Base-by-base conservation (phyloP, 2,329 filamentous ascomycete species). In the Alternaria postmessia region DNA sequence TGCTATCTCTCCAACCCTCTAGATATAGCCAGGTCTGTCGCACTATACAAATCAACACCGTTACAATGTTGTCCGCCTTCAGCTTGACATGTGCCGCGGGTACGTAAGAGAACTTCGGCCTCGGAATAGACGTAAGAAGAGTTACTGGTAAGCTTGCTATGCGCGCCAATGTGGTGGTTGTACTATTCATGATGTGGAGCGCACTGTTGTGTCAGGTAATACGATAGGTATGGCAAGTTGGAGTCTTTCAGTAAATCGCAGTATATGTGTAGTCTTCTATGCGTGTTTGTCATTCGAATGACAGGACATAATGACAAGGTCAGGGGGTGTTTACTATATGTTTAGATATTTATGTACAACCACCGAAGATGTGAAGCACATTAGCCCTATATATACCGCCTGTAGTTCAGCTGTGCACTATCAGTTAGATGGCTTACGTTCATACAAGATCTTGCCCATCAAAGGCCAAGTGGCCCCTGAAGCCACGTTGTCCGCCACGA, bases 61-160 rank as follows among this genome's bases (percentile, higher is more conserved):
- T 61, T 1, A 59, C 65, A 9, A 61, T 58, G 7, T 60, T 56
- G 5, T 69, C 65, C 7, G 66, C 66, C 41, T 70, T 68, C 16
- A 68, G 48, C 7, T 68, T 69, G 2, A 68, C 44, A 14, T 67
- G 65, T 4, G 65, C 43, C 4, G 65, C 51, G 6, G 62, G 61
- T 3, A 60, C 20, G 8, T 52, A 69, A 0, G 68, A 63, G 34
- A 38, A 18, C 66, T 64, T 3, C 20, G 51, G 47, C 20, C 12
- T 20, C 8, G 42, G 43, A 2, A 48, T 28, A 8, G 49, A 34
- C 4, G 8, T n/a, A 26, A 42, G n/a, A 4, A 49, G 49, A 7
- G 14, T 18, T 3, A 54, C 9, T 11, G 26, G 58, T n/a, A 38
- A 11, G 11, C 7, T 34, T 5, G 11, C 18, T 18, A 51, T 41